phyloP scores from a whole-genome alignment of 116 monocot genomes.

The Trichopus zeylanicus region DNA sequence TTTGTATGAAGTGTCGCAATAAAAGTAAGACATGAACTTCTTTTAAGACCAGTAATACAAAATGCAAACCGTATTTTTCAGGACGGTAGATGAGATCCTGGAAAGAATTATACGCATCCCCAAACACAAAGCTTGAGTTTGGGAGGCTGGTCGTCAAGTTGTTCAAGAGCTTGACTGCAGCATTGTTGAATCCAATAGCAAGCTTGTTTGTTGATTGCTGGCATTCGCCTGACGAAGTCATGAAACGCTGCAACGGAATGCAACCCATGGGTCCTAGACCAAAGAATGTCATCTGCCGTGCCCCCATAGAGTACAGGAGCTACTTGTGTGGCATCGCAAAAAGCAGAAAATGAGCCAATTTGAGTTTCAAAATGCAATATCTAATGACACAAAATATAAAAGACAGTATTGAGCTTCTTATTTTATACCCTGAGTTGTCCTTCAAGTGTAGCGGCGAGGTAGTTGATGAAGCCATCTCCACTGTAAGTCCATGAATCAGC shows the following conservation, averaged over 20 bases:
- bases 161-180: conserved; percentile 18
- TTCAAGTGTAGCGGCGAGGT: conserved; percentile 46
- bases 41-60: neutral
- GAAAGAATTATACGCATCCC: conserved; percentile 59
- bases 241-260: conserved; percentile 63
- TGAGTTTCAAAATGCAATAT: too few relatives aligned
- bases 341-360: too few relatives aligned
- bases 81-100: conserved; percentile 58
- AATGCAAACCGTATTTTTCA: conserved; percentile 30
- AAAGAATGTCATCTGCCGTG: conserved; percentile 52
- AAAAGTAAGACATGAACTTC: neutral
- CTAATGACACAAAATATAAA: too few relatives aligned
- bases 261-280: conserved; percentile 89
- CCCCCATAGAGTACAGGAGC: conserved; percentile 51
- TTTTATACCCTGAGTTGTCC: conserved; percentile 46
- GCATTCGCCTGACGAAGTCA: conserved; percentile 45
- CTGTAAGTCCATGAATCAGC: conserved; percentile 64
- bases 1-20: neutral
- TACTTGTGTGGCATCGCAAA: too few relatives aligned
- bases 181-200: conserved; percentile 43
- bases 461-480: conserved; percentile 43
- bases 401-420: neutral
- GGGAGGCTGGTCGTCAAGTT: conserved; percentile 38
- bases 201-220: conserved; percentile 67
- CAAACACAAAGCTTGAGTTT: conserved; percentile 50